phyloP scores from a whole-genome alignment of 192 early-diverging fungal species.

The Rhizoclosmatium globosum region DNA sequence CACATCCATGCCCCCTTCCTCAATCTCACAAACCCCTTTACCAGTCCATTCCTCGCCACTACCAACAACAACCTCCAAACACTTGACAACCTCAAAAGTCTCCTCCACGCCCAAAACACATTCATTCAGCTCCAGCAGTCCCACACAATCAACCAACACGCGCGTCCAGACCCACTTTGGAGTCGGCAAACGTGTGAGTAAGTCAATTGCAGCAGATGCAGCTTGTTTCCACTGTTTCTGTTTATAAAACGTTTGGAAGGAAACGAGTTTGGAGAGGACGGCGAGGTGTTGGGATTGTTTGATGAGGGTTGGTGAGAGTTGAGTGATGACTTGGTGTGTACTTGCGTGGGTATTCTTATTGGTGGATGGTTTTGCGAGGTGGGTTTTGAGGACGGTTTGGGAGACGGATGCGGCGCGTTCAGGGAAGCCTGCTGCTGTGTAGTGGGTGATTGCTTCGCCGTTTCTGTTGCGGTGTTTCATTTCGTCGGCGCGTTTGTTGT shows the following conservation, averaged over 20 bases:
- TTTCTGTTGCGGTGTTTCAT: not conserved
- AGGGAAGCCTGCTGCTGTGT: not conserved
- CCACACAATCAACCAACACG: conserved; percentile 12
- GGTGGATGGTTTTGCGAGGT: not conserved
- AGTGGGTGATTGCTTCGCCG: conserved; percentile 23
- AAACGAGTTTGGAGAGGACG: not conserved
- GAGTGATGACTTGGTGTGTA: not conserved
- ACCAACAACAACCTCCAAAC: conserved; percentile 22
- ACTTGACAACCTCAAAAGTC: conserved; percentile 31
- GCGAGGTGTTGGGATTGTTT: not conserved
- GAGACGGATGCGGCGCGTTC: not conserved
- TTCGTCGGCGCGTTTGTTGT: not conserved
- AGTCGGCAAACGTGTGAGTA: conserved; percentile 13
- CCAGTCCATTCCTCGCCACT: conserved; percentile 2
- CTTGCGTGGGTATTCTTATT: not conserved
- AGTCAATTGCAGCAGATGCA: conserved; percentile 9
- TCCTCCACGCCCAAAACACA: conserved; percentile 6
- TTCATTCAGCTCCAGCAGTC: not conserved
- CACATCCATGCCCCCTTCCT: not conserved
- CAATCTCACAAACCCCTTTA: conserved; percentile 2
- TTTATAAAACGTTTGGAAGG: not conserved
- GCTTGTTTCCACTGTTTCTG: not conserved
- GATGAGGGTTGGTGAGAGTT: not conserved
- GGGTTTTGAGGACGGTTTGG: not conserved
- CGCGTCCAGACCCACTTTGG: conserved; percentile 7